Base-by-base conservation (phyloP, 768 basidiomycete genomes). In the Boletus reticulatus region DNA sequence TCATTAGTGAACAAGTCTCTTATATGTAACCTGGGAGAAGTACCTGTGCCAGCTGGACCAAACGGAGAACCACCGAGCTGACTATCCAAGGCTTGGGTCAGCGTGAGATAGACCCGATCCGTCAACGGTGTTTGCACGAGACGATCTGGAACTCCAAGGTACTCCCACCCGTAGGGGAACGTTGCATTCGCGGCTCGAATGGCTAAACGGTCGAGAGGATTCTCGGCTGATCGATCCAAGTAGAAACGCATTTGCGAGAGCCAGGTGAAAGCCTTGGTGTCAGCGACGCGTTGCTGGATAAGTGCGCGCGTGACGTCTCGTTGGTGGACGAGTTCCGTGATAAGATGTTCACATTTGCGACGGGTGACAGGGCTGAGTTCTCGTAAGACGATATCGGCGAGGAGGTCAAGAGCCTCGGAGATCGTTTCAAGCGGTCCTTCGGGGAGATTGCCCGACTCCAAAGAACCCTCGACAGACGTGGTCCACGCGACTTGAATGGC, bases 191-290 rank as follows among this genome's bases (percentile, higher is more conserved):
- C 97, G 54, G 89, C 88, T 56, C 82, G 84, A 60, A 98, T 89
- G 17, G 80, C 74, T 38, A 98, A 78, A 34, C 92, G 79, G 38
- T 95, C 87, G 43, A 97, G 76, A 3, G 94, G 88, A 57, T 89
- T 87, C 43, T 86, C 82, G n/a, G 80, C 69, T 0, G 76, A 66
- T 16, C 78, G 77, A 64, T 95, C 88, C 34, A 97, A 81, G 70
- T 98, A 98, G 76, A 94, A 99, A 10, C 97, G 90, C 97, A 99
- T 98, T 67, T 98, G 94, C 64, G 92, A 96, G 14, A 98, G 75
- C 97, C 97, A 99, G 3, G 84, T 82, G 71, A 98, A 99, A 43
- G 81, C 81, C 62, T 83, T 85, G 54, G 83, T 71, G 58, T 92
- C 88, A 4, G 74, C 53, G 14, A 89, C 80, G 29, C 78, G 73